These are phyloP conservation scores for Aspergillus clavatus DNA, from an alignment of 2,329 filamentous ascomycete genomes.

Conservation along the genomic window DNA sequence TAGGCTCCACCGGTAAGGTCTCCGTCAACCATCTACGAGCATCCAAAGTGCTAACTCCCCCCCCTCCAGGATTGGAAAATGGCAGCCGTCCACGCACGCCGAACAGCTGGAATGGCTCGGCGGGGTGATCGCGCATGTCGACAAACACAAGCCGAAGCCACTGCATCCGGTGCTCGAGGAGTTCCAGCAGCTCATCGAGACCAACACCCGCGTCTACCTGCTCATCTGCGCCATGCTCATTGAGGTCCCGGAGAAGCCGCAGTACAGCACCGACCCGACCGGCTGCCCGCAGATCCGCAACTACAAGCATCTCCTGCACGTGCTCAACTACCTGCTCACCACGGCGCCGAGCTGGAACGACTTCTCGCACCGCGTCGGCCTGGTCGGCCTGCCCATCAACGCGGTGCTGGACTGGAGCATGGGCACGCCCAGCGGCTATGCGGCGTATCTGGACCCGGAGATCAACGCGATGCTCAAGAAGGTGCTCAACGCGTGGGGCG, in stretches of 20 bases:
- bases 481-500: conserved; percentile 52
- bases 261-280: conserved; percentile 58
- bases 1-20: no score
- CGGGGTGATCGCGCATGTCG: conserved; percentile 52
- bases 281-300: conserved; percentile 60
- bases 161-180: conserved; percentile 59
- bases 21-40: no score
- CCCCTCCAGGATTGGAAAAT: conserved; percentile 53
- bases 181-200: conserved; percentile 63
- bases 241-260: conserved; percentile 57
- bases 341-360: conserved; percentile 30
- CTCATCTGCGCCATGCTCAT: conserved; percentile 64
- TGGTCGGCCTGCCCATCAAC: conserved; percentile 55
- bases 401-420: conserved; percentile 58
- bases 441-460: conserved; percentile 50
- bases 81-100: conserved; percentile 61
- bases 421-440: conserved; percentile 51
- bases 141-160: conserved; percentile 45
- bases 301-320: conserved; percentile 61
- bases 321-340: conserved; percentile 55
- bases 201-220: conserved; percentile 60
- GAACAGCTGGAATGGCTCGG: conserved; percentile 61
- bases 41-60: no score
- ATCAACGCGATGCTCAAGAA: conserved; percentile 52
- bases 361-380: conserved; percentile 31